phyloP scores from a whole-genome alignment of 2,329 filamentous ascomycete species.

The Diaporthe sp. region DNA sequence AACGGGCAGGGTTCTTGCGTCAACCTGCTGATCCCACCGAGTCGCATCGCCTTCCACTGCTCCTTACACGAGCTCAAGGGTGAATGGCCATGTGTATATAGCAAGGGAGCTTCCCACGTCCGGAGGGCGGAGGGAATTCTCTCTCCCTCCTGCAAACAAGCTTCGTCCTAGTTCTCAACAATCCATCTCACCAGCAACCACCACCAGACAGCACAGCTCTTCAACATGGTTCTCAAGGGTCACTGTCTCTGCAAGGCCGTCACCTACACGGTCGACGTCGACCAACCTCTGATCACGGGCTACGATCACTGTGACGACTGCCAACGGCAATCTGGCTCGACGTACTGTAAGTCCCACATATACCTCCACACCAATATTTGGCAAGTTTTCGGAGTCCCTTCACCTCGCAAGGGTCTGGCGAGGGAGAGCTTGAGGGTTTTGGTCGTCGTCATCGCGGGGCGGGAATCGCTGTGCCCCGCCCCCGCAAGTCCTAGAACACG shows the following conservation, averaged over 20 bases:
- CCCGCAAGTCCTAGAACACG: constrained; percentile 25
- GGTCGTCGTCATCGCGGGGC: constrained; percentile 33
- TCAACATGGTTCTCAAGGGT: constrained; percentile 74
- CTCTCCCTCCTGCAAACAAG: not conserved
- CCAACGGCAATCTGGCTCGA: constrained; percentile 77
- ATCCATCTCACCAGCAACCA: constrained; percentile 26
- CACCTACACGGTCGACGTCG: constrained; percentile 73
- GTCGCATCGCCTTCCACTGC: not conserved
- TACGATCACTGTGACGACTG: constrained; percentile 82
- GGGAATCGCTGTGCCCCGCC: constrained; percentile 27
- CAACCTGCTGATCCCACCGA: not conserved
- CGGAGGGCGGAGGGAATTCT: not conserved
- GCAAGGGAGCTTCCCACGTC: constrained; percentile 12
- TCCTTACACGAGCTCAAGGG: not conserved
- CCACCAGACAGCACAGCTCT: constrained; percentile 27
- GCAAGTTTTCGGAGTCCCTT: not conserved
- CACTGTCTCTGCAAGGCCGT: constrained; percentile 80
- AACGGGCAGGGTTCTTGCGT: constrained; percentile 31
- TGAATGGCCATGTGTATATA: constrained; percentile 12
- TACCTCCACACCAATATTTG: not conserved
- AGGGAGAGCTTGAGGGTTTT: not conserved
- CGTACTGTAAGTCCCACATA: constrained; percentile 68
- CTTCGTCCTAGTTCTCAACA: not conserved
- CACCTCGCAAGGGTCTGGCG: not conserved
- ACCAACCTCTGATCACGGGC: constrained; percentile 66